These are phyloP conservation scores for Phytopythium vexans DNA, from an alignment of 352 stramenopile genomes.

Conservation along the genomic window DNA sequence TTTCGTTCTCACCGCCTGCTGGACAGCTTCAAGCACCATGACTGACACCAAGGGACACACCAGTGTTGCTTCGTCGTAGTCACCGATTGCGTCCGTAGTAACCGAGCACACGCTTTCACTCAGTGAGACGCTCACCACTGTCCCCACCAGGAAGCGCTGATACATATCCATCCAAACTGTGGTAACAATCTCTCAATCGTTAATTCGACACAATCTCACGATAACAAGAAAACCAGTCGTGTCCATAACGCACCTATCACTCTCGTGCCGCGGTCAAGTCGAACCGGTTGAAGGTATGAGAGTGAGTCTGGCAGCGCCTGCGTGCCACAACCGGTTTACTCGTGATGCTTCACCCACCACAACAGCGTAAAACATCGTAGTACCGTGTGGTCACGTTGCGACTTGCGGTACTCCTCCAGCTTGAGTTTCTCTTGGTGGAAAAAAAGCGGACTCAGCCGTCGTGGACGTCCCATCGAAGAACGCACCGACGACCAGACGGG, in stretches of 20 bases:
- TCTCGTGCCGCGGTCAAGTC: constrained; percentile 15
- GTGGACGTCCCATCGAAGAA: constrained; percentile 66
- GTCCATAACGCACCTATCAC: constrained; percentile 27
- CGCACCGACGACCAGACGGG: constrained; percentile 78
- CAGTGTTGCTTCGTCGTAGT: constrained; percentile 22
- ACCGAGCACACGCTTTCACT: constrained; percentile 32
- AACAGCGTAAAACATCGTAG: not conserved
- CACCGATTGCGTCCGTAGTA: constrained; percentile 9
- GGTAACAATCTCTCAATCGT: not conserved
- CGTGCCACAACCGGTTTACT: too few species aligned
- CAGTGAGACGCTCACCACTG: constrained; percentile 21
- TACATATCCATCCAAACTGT: constrained; percentile 37
- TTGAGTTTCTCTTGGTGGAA: constrained; percentile 69
- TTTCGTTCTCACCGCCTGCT: constrained; percentile 7
- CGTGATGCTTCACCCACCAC: not conserved
- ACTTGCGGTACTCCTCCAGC: constrained; percentile 47
- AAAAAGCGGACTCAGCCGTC: constrained; percentile 63
- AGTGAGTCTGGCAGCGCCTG: not conserved
- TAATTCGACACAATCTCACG: not conserved
- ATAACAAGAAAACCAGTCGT: constrained; percentile 4
- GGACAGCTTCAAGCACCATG: constrained; percentile 49
- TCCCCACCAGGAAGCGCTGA: constrained; percentile 33
- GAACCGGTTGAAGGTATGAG: constrained; percentile 2
- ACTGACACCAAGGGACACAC: constrained; percentile 43
- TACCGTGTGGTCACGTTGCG: constrained; percentile 24